Evolutionary conservation across 208 protist species (phyloP), one percentile per base, ranked within the genome.

Genomic region (Polymyxa betae): DNA sequence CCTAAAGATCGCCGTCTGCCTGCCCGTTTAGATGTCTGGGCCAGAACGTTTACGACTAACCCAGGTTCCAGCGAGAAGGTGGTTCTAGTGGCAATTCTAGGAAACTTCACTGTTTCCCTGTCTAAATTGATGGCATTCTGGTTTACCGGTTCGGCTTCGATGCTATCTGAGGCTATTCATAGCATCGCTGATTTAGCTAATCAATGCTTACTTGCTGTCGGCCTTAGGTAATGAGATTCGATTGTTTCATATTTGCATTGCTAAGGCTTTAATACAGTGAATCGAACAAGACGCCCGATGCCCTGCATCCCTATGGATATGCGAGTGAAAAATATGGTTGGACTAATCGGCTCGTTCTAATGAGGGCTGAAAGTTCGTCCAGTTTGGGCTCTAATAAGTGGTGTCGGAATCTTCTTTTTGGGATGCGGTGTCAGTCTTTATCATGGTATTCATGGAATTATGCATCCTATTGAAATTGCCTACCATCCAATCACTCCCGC

Each of bases 151-250:
- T 82, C 72, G 72, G 72, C 72, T 43, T 82, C 72, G 12, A 82
- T 82, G 72, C 72, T 82, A n/a, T 82, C 72, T n/a, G 72, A 82
- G 35, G 72, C 16, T 40, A 82, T 82, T 43, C 72, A 82, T 82
- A 45, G 35, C 35, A 5, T 82, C 12, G 72, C 72, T n/a, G 72
- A 82, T n/a, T 43, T 82, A n/a, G 5, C 72, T 5, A 82, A 82
- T 43, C 72, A 82, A 43, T 82, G 72, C n/a, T n/a, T 82, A n/a
- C n/a, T 82, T 5, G 72, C 72, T 35, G n/a, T 82, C 35, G 72
- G 72, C n/a, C 72, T 82, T 45, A 82, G 72, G 72, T 82, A 82
- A 5, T 38, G 35, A 35, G 5, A 5, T 43, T 82, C n/a, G 35
- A 38, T 35, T 35, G 16, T 5, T 5, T 60, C 24, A 29, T 60